Conservation (phyloP, 768 basidiomycete species). For the Hygrocybe coccinea region DNA sequence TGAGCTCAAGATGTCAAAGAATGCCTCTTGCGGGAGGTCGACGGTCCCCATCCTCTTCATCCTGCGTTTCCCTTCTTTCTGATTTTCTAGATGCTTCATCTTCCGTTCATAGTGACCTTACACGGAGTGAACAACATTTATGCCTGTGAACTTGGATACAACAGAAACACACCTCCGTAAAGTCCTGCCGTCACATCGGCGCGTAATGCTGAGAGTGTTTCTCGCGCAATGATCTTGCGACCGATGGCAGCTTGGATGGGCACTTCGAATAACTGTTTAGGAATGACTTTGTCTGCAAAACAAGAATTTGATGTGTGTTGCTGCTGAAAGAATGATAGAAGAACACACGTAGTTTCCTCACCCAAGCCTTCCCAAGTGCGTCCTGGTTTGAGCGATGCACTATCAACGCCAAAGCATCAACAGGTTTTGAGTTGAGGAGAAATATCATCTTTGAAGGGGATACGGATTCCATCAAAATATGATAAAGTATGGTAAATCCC, state of each 20-base stretch:
- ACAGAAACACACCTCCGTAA: constrained; percentile 62
- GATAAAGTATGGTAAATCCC: background rate
- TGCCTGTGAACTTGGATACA: background rate
- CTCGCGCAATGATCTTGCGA: constrained; percentile 80
- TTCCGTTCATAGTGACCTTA: constrained; percentile 89
- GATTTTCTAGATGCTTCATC: constrained; percentile 80
- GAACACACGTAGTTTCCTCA: constrained; percentile 83
- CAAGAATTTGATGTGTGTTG: background rate
- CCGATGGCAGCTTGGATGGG: constrained; percentile 94
- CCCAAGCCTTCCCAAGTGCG: constrained; percentile 75
- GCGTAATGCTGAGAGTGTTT: constrained; percentile 78
- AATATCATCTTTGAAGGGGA: constrained; percentile 70
- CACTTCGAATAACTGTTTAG: constrained; percentile 88
- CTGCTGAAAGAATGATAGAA: background rate
- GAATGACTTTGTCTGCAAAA: constrained; percentile 77
- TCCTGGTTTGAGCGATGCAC: constrained; percentile 80
- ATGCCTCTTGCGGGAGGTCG: constrained; percentile 91
- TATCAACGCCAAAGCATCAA: constrained; percentile 91
- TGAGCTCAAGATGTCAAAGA: constrained; percentile 81
- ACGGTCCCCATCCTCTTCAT: constrained; percentile 88
- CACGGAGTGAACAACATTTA: constrained; percentile 2
- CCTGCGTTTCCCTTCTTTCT: constrained; percentile 87
- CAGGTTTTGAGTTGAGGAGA: constrained; percentile 79
- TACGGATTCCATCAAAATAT: background rate
- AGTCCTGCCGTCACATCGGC: constrained; percentile 93